phyloP scores from a whole-genome alignment of 352 stramenopile species.

The Pythium vanterpoolii region DNA sequence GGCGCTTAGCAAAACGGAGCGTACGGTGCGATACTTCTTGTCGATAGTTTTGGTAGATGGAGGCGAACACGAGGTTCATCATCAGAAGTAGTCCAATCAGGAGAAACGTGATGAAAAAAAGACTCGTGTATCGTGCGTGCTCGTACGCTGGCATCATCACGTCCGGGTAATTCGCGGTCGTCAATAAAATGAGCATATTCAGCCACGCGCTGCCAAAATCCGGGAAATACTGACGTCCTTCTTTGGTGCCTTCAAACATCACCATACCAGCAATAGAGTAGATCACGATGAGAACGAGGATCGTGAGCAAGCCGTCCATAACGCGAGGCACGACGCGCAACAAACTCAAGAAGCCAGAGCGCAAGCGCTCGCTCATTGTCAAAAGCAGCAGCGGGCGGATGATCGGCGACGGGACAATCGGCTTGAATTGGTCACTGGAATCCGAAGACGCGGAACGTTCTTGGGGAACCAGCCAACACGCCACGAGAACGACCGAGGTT shows the following conservation, averaged over 20 bases:
- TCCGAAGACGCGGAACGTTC: not conserved
- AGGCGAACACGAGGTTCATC: conserved; percentile 78
- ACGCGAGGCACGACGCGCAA: conserved; percentile 39
- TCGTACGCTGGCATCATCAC: conserved; percentile 76
- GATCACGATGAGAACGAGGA: conserved; percentile 46
- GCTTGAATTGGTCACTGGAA: conserved; percentile 10
- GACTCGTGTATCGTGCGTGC: conserved; percentile 30
- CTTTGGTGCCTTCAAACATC: conserved; percentile 54
- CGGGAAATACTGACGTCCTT: conserved; percentile 47
- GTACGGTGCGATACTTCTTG: conserved; percentile 37
- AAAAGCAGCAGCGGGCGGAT: conserved; percentile 45
- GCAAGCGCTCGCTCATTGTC: conserved; percentile 50
- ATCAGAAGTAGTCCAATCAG: conserved; percentile 70
- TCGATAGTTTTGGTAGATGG: conserved; percentile 69
- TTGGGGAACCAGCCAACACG: conserved; percentile 29
- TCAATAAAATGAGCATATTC: conserved; percentile 67
- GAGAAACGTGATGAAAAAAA: conserved; percentile 76
- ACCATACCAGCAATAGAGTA: conserved; percentile 63
- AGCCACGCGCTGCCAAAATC: conserved; percentile 48
- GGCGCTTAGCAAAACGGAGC: conserved; percentile 25
- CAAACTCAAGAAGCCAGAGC: conserved; percentile 44
- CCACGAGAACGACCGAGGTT: conserved; percentile 36
- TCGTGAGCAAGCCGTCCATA: conserved; percentile 40
- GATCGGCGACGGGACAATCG: conserved; percentile 38
- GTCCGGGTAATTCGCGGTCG: conserved; percentile 83